Conservation (phyloP, 176 grass and related monocot genomes). For the Hsuehochloa calcarea region DNA sequence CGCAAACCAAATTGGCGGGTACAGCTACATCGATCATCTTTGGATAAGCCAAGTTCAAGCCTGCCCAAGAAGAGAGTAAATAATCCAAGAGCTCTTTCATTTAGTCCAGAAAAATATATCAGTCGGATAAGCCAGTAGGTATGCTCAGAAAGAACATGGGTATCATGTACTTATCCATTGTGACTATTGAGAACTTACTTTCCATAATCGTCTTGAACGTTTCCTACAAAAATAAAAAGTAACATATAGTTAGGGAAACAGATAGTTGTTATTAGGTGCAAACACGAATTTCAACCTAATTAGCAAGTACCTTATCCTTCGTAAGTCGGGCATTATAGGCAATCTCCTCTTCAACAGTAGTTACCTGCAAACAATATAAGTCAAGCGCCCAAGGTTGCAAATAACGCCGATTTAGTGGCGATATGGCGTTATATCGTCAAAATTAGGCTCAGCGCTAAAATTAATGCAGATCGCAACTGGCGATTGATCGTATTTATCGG, state of each 20-base stretch:
- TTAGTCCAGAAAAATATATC: not conserved
- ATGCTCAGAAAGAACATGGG: not conserved
- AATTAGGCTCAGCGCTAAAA: too few species aligned
- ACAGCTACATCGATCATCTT: constrained; percentile 95
- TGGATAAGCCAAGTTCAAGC: constrained; percentile 78
- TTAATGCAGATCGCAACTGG: too few species aligned
- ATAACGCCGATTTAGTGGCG: too few species aligned
- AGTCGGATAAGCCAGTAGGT: not conserved
- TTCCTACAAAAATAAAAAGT: constrained; percentile 53
- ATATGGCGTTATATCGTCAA: too few species aligned
- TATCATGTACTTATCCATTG: not conserved
- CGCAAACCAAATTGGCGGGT: constrained; percentile 77
- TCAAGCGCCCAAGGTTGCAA: not conserved
- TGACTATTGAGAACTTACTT: constrained; percentile 47
- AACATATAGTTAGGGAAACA: not conserved
- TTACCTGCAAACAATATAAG: constrained; percentile 60
- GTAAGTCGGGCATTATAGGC: constrained; percentile 73
- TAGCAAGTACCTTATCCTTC: constrained; percentile 73
- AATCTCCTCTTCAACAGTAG: constrained; percentile 86
- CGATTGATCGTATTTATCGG: too few species aligned
- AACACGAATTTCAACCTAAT: constrained; percentile 7
- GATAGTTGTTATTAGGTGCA: not conserved
- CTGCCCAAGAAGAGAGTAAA: constrained; percentile 53
- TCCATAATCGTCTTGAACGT: constrained; percentile 83
- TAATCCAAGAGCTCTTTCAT: not conserved